Conservation (phyloP, 768 basidiomycete species). For the Termitomyces sp. region DNA sequence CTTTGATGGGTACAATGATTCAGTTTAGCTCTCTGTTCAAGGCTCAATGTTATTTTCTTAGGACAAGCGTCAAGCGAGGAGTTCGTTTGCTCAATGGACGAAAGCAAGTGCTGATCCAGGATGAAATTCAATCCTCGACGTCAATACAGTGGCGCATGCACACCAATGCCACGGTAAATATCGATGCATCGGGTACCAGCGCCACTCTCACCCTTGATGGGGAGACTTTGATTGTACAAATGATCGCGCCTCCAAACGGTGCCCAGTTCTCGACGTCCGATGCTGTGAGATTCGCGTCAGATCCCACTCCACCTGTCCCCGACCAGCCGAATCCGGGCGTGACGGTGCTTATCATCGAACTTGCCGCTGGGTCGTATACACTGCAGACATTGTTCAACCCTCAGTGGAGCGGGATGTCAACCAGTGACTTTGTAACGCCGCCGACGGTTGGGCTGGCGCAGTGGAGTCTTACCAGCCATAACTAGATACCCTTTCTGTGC, state of each 20-base stretch:
- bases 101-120: constrained; percentile 87
- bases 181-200: constrained; percentile 42
- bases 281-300: constrained; percentile 52
- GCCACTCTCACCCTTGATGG: constrained; percentile 74
- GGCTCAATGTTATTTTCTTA: constrained; percentile 19
- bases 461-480: constrained; percentile 82
- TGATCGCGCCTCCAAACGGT: constrained; percentile 65
- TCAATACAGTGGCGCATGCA: constrained; percentile 88
- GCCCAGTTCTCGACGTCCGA: constrained; percentile 53
- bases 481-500: constrained; percentile 27
- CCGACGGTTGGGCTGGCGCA: constrained; percentile 58
- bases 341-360: constrained; percentile 69
- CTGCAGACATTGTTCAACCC: constrained; percentile 89
- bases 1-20: constrained; percentile 53
- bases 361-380: constrained; percentile 66
- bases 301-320: constrained; percentile 52
- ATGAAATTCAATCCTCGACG: constrained; percentile 67
- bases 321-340: constrained; percentile 80
- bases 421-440: constrained; percentile 60
- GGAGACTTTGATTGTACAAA: constrained; percentile 57
- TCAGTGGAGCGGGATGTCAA: constrained; percentile 75
- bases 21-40: not conserved
- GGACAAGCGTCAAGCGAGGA: constrained; percentile 76
- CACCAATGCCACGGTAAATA: constrained; percentile 81
- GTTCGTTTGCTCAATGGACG: constrained; percentile 78